phyloP scores from a whole-genome alignment of 495 filamentous ascomycete species.

The Chaetomium cochliodes region DNA sequence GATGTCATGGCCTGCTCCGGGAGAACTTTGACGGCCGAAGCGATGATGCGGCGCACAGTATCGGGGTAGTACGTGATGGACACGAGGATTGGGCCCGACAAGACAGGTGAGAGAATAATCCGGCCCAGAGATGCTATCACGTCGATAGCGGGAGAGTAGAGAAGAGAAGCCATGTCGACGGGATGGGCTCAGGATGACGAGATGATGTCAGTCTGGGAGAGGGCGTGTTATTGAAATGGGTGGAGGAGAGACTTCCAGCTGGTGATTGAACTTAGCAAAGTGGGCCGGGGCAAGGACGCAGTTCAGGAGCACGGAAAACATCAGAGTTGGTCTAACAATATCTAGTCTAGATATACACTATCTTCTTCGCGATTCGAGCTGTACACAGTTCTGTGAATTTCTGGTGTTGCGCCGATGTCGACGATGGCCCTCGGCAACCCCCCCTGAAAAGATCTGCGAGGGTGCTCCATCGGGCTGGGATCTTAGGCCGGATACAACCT shows the following conservation, averaged over 20 bases:
- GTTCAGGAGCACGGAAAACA: background rate
- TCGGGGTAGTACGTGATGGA: constrained; percentile 14
- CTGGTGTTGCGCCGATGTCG: background rate
- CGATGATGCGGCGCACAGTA: constrained; percentile 5
- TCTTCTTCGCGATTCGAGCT: background rate
- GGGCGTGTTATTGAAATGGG: too few species aligned
- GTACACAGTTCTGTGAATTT: background rate
- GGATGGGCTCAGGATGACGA: background rate
- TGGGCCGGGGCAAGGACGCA: background rate
- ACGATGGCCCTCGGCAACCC: background rate
- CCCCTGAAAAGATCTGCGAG: background rate
- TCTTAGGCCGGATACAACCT: background rate
- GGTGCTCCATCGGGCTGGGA: background rate
- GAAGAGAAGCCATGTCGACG: constrained; percentile 5
- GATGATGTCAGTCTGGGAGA: background rate
- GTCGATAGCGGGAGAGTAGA: constrained; percentile 11
- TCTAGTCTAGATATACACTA: background rate
- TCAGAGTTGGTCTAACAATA: background rate
- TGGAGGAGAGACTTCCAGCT: background rate
- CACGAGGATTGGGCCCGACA: constrained; percentile 6
- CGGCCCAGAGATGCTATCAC: background rate
- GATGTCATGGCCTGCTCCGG: constrained; percentile 1
- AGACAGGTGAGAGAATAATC: constrained; percentile 9
- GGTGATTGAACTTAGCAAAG: background rate
- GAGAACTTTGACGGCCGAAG: background rate